These are phyloP conservation scores for Triangularia setosa DNA, from an alignment of 2,329 filamentous ascomycete genomes.

Conservation along the genomic window DNA sequence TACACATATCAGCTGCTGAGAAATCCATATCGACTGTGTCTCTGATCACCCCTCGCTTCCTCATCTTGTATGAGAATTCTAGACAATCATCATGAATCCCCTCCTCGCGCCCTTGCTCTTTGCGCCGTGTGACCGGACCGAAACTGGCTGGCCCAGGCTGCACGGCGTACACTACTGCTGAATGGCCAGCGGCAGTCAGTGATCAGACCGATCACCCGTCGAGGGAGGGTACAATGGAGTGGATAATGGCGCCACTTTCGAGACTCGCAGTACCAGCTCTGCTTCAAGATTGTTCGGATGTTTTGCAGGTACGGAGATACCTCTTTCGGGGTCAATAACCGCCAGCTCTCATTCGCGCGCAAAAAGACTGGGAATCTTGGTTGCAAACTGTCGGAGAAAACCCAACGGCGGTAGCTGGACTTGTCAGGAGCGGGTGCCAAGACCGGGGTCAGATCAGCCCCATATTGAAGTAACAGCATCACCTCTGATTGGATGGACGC, in stretches of 20 bases:
- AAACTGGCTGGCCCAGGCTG: slow-evolving; percentile 5
- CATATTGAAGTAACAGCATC: not conserved
- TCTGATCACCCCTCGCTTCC: too few relatives aligned
- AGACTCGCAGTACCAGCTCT: slow-evolving; percentile 6
- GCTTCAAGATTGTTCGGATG: slow-evolving; percentile 14
- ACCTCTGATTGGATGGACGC: slow-evolving; percentile 19
- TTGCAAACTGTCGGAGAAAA: not conserved
- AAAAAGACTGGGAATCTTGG: not conserved
- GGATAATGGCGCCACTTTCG: slow-evolving; percentile 36
- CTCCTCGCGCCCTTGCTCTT: not conserved
- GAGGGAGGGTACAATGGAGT: slow-evolving; percentile 24
- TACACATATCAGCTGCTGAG: not conserved
- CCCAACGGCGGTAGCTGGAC: not conserved
- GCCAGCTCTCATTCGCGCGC: not conserved
- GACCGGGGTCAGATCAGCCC: slow-evolving; percentile 6
- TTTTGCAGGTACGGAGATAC: not conserved
- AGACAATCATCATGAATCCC: not conserved
- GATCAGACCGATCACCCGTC: slow-evolving; percentile 27
- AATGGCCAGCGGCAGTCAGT: slow-evolving; percentile 14
- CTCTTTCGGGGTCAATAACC: not conserved
- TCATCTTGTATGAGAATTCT: not conserved
- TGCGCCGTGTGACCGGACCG: slow-evolving; percentile 3
- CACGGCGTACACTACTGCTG: not conserved
- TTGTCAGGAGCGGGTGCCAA: slow-evolving; percentile 12
- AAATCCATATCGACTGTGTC: not conserved